phyloP scores from a whole-genome alignment of 441 rosid genomes.

The Eruca vesicaria region DNA sequence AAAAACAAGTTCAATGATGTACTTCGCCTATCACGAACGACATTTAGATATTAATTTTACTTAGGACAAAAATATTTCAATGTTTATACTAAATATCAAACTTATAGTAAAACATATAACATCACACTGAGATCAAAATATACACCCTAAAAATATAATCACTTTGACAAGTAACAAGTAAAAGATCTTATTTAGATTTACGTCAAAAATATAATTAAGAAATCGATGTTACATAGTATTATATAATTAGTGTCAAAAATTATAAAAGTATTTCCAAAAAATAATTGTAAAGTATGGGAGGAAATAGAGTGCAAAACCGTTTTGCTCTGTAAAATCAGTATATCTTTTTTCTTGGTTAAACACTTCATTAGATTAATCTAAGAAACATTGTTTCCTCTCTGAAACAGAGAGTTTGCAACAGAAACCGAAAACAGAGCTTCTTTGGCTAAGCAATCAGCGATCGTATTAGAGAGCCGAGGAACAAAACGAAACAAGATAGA shows the following conservation, averaged over 20 bases:
- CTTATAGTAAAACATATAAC: not conserved
- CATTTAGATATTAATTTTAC: not conserved
- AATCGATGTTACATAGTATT: not conserved
- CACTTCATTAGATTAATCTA: too few species aligned
- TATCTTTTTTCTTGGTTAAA: too few species aligned
- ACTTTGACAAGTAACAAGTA: not conserved
- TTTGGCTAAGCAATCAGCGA: too few species aligned
- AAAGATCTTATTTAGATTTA: not conserved
- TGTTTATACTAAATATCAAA: not conserved
- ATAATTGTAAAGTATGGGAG: not conserved
- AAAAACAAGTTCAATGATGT: not conserved
- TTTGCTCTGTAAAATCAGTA: not conserved
- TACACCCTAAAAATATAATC: too few species aligned
- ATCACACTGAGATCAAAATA: not conserved
- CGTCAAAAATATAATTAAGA: not conserved
- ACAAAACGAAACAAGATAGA: too few species aligned
- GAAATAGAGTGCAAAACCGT: not conserved
- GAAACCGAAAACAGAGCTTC: too few species aligned
- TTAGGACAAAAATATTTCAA: not conserved
- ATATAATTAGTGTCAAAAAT: too few species aligned
- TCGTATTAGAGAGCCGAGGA: too few species aligned
- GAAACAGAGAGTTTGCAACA: too few species aligned
- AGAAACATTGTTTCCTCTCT: too few species aligned
- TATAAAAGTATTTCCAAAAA: too few species aligned
- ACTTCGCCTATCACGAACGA: too few species aligned